Base-by-base conservation (phyloP, 306 rosid genomes). In the Lotus japonicus region DNA sequence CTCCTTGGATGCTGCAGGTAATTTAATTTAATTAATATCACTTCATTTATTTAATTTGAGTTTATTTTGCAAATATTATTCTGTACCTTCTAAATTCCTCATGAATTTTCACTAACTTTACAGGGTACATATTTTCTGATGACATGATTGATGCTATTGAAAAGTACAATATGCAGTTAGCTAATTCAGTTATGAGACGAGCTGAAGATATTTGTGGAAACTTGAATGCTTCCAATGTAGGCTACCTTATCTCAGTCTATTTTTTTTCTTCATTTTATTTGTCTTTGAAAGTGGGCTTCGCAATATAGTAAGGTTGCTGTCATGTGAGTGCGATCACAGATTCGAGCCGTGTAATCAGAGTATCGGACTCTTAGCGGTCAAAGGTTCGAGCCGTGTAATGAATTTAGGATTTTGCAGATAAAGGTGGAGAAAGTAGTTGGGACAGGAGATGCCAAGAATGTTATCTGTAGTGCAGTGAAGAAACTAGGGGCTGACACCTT, bases 1-100 rank as follows among this genome's bases (percentile, higher is more conserved):
- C 78, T 74, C 92, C 68, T 77, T 80, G 13, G 90, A 89, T 33
- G 85, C 96, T 9, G 81, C 91, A 71, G 98, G 98, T 91, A 21
- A 26, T 26, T 26, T 2, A 31, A 31, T 85, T 62, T 68, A 31
- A 31, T 45, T 18, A 41, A 6, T 66, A 43, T 15, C 19, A 18
- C 13, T 48, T 9, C 11, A 4, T 11, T 26, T 9, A 14, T 11
- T 16, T 64, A 2, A 63, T 4, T 43, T 8, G 41, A 46, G 45
- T 15, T 17, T 70, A 12, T 1, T 2, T 7, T 18, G 13, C 26
- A n/a, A n/a, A n/a, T n/a, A 53, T 26, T 26, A 26, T 26, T 26
- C 23, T 14, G 35, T 16, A 15, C 2, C 16, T 5, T 9, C 6
- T 9, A 2, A 6, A 4, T 9, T 12, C n/a, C 10, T n/a, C 16